Evolutionary conservation across 202 grass and related monocot genomes (phyloP).

Genomic region (Brachypodium distachyon): DNA sequence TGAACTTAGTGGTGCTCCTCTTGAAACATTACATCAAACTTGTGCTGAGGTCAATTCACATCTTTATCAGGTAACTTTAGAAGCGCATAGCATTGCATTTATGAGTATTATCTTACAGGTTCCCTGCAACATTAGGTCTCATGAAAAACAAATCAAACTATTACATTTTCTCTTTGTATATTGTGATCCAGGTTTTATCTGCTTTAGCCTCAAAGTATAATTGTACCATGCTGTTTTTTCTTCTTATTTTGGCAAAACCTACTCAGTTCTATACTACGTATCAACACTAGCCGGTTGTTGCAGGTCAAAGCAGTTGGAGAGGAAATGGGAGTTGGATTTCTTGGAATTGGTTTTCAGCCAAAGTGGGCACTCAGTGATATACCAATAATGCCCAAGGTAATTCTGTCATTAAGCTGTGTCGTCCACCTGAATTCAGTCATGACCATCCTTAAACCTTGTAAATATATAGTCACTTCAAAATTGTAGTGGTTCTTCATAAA

Average conservation of each 20-base stretch:
- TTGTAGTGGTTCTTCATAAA: neutral
- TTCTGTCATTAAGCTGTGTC: too few relatives aligned
- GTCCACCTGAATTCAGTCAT: too few relatives aligned
- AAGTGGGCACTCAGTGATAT: conserved; percentile 79
- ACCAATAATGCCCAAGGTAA: conserved; percentile 98
- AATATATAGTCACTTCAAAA: neutral
- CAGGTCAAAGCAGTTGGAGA: conserved; percentile 95
- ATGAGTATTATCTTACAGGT: neutral
- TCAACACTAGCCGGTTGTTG: neutral
- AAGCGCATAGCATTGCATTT: neutral
- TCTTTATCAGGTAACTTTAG: conserved; percentile 81
- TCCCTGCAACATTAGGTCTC: too few relatives aligned
- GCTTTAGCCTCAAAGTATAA: neutral
- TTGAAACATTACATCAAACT: conserved; percentile 95
- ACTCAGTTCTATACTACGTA: neutral
- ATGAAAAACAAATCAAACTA: neutral
- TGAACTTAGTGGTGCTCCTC: conserved; percentile 94
- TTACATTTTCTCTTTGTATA: neutral
- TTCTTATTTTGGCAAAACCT: neutral
- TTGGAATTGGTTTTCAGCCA: conserved; percentile 93
- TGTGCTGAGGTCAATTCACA: conserved; percentile 99
- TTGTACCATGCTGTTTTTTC: neutral
- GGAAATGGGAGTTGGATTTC: conserved; percentile 97
- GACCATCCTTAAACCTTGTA: neutral
- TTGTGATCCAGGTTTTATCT: neutral